Evolutionary conservation across 2,329 filamentous ascomycete genomes (phyloP), one percentile per base, ranked within the genome.

Genomic region (Hypomyces rosellus): DNA sequence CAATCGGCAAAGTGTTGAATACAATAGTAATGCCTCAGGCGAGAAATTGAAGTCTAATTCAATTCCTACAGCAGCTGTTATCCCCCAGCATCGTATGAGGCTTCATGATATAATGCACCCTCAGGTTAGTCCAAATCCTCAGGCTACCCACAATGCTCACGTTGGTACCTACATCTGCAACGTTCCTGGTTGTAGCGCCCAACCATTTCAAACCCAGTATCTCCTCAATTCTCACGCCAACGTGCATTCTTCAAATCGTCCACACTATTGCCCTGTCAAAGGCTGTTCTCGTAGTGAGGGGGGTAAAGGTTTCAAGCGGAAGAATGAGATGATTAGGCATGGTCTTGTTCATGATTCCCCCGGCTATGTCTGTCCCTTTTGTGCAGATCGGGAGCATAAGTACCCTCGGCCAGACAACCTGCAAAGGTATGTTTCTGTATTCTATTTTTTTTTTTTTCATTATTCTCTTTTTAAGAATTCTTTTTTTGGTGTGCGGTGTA

Each of bases 361-460:
- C 1, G 92, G 92, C 53, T 99, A 97, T 62, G 84, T 96, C 30
- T 99, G 93, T 66, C 93, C 93, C 0, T 97, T 96, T 64, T 99
- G 93, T 66, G 88, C 89, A 1, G 90, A 96, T 62, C 80, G 90
- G 57, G 90, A 96, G 65, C 92, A 96, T 67, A 91, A 87, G 64
- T 97, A 97, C 66, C 93, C 93, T 5, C 78, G 93, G 59, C 93
- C 93, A 34, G 93, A 99, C 67, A 97, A 97, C 74, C 73, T 99
- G 50, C 92, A 96, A 73, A 84, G 92, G 89, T 95, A 75, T 57
- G 78, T 65, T 46, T 40, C 13, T 5, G n/a, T 22, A 25, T 16
- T 40, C 13, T 5, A 9, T 22, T 15, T 16, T 2, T 46, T 18
- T 30, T 30, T 30, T 30, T 3, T 20, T 20, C 3, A 20, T 20